These are phyloP conservation scores for Lactarius hengduanensis DNA, from an alignment of 768 basidiomycete genomes.

Conservation along the genomic window DNA sequence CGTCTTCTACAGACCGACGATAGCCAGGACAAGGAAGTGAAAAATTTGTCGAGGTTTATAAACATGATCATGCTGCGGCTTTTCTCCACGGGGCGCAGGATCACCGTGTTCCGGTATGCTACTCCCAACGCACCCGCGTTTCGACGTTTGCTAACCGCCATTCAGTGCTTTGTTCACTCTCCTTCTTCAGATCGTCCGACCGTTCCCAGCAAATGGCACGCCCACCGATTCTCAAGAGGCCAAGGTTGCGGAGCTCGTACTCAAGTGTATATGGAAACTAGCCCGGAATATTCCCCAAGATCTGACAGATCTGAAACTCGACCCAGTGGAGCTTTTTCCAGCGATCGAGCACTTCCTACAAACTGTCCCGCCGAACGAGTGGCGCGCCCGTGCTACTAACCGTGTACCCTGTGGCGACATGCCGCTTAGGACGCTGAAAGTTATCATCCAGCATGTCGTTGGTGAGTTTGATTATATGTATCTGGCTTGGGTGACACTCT, in stretches of 20 bases:
- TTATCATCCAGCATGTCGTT: constrained; percentile 95
- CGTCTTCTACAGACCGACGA: constrained; percentile 94
- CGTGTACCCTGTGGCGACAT: constrained; percentile 95
- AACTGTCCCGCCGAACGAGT: constrained; percentile 92
- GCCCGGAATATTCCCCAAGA: constrained; percentile 93
- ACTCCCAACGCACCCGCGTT: constrained; percentile 3
- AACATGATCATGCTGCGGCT: constrained; percentile 96
- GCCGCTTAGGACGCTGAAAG: constrained; percentile 97
- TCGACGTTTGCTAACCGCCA: not conserved
- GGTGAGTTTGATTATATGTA: constrained; percentile 52
- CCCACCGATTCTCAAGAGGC: constrained; percentile 74
- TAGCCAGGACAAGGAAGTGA: constrained; percentile 75
- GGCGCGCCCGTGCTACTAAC: constrained; percentile 88
- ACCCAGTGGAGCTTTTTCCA: constrained; percentile 85
- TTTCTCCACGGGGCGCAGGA: constrained; percentile 86
- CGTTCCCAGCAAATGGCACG: constrained; percentile 75
- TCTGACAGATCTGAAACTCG: constrained; percentile 72
- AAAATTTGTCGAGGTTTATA: constrained; percentile 93
- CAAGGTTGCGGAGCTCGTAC: constrained; percentile 86
- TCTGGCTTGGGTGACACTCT: constrained; percentile 17
- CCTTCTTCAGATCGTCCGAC: constrained; percentile 78
- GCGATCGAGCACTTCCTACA: constrained; percentile 94
- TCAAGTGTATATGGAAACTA: constrained; percentile 98
- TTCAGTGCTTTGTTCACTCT: constrained; percentile 74
- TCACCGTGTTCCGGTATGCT: constrained; percentile 86